Evolutionary conservation across 208 protist genomes (phyloP), one percentile per base, ranked within the genome.

Genomic region (Trypanosomatidae sp.): DNA sequence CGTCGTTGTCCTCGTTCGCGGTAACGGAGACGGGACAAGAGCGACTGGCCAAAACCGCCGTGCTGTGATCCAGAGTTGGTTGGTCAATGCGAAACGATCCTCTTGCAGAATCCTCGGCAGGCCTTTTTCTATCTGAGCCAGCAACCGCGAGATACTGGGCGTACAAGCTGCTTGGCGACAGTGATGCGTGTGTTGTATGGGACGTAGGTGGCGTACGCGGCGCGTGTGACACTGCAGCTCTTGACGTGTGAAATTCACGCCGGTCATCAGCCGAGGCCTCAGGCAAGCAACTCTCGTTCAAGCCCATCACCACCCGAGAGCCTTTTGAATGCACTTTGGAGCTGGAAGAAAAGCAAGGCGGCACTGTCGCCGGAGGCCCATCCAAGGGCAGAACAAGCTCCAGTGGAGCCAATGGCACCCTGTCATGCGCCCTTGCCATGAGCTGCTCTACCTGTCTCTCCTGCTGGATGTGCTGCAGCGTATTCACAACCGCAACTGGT

Each of bases 391-490:
- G 75, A 10, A 89, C 81, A 44, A 70, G 74, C 74, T 86, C 84
- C 10, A 89, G 64, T 1, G 81, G 56, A 6, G 84, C 84, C 17
- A 47, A 65, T 2, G 84, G 84, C 25, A 85, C 73, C 4, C 81
- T 73, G 68, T 74, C 44, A 76, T 73, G 82, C 2, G 71, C 77
- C 30, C 86, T 81, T 17, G 69, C 74, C 65, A 83, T 73, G 28
- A 94, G 75, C 49, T 85, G 64, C 58, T 90, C 81, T 28, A 91
- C 65, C 70, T 83, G 78, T 2, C 81, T 72, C 59, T 88, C 85
- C 58, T 88, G 81, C 66, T 86, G 81, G 28, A 90, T 56, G 64
- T 76, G 83, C 76, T 88, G 84, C 74, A 92, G 75, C 52, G 87
- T 80, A 25, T 74, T 66, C 22, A 94, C 70, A 28, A 88, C 69